These are phyloP conservation scores for Priceomyces haplophilus DNA, from an alignment of 805 yeast species.

Conservation along the genomic window DNA sequence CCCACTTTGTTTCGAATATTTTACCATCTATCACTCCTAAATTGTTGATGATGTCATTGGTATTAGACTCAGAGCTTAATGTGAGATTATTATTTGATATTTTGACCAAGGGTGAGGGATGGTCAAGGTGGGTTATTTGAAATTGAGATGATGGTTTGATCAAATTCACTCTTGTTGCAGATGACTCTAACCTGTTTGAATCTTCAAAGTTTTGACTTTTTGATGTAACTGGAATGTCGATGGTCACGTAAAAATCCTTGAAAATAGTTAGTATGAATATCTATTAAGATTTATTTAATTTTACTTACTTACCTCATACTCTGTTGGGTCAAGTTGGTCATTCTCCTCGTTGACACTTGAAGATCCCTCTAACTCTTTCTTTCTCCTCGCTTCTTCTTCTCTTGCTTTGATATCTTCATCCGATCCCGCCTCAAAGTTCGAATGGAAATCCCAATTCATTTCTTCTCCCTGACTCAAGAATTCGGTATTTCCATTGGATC, in stretches of 20 bases:
- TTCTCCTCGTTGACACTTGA: not conserved
- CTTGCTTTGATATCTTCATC: conserved; percentile 76
- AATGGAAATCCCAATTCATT: conserved; percentile 87
- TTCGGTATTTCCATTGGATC: conserved; percentile 69
- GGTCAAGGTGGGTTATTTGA: conserved; percentile 34
- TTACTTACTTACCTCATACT: conserved; percentile 25
- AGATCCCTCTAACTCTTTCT: conserved; percentile 7
- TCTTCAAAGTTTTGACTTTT: conserved; percentile 8
- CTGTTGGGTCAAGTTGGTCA: conserved; percentile 10
- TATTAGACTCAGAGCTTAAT: conserved; percentile 10
- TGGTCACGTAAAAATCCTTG: conserved; percentile 33
- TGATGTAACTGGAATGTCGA: conserved; percentile 29
- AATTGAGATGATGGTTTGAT: conserved; percentile 41
- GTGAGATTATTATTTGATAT: conserved; percentile 29
- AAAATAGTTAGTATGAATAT: conserved; percentile 19
- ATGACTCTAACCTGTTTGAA: conserved; percentile 4
- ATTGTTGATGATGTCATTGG: conserved; percentile 20
- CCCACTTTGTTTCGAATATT: conserved; percentile 75
- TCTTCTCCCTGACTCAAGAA: conserved; percentile 80
- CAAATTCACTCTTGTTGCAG: conserved; percentile 17
- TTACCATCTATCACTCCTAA: conserved; percentile 39
- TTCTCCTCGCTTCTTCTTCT: conserved; percentile 12
- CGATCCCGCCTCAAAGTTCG: conserved; percentile 82
- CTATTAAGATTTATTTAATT: conserved; percentile 6
- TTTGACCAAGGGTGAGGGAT: conserved; percentile 34